These are phyloP conservation scores for Erucastrum elatum DNA, from an alignment of 345 rosid species.

Conservation along the genomic window DNA sequence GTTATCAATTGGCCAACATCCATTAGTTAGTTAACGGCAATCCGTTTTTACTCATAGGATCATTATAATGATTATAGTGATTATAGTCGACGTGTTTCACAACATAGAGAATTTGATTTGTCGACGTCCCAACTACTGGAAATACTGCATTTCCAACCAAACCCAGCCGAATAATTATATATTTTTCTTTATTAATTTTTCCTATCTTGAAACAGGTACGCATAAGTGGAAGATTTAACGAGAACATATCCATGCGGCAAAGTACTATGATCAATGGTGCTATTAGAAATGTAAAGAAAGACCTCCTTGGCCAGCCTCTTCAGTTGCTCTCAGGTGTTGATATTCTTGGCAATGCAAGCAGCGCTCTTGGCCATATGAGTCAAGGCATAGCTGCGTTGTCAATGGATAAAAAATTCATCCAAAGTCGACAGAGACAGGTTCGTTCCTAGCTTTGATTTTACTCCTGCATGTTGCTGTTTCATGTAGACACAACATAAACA, in stretches of 20 bases:
- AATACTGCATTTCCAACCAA: slow-evolving; percentile 10
- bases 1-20: background rate
- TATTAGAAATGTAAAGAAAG: slow-evolving; percentile 75
- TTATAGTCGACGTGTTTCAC: slow-evolving; percentile 9
- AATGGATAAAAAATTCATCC: slow-evolving; percentile 97
- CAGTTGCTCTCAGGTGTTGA: slow-evolving; percentile 96
- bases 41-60: slow-evolving; percentile 5
- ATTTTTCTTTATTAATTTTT: background rate
- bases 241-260: slow-evolving; percentile 89
- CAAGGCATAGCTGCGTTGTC: slow-evolving; percentile 98
- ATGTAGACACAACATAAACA: slow-evolving; percentile 8
- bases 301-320: slow-evolving; percentile 94
- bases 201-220: slow-evolving; percentile 62
- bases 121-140: background rate
- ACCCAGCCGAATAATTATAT: background rate
- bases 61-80: background rate
- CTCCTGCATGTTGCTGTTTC: slow-evolving; percentile 23
- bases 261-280: slow-evolving; percentile 88
- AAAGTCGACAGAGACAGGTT: slow-evolving; percentile 95
- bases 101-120: slow-evolving; percentile 14
- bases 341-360: slow-evolving; percentile 97
- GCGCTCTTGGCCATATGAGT: slow-evolving; percentile 99
- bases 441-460: slow-evolving; percentile 19
- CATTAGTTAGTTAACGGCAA: background rate
- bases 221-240: slow-evolving; percentile 74